Evolutionary conservation across 768 basidiomycete species (phyloP).

Genomic region (Auricularia sp.): DNA sequence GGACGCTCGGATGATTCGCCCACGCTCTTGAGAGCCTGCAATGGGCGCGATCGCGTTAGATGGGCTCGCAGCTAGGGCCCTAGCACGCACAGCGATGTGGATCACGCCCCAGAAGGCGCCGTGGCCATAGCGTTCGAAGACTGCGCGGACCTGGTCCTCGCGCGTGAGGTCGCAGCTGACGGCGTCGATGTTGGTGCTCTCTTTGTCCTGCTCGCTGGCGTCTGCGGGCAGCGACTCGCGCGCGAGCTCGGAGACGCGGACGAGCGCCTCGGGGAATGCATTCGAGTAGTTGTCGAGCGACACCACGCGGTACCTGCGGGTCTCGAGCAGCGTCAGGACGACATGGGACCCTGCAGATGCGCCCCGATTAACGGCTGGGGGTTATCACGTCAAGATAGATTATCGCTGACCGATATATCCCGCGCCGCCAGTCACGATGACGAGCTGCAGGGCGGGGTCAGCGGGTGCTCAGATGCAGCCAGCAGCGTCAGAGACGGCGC

Average conservation of each 20-base stretch:
- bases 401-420: slow-evolving; percentile 70
- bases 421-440: slow-evolving; percentile 70
- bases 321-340: slow-evolving; percentile 75
- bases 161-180: slow-evolving; percentile 67
- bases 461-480: background rate
- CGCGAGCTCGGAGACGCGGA: slow-evolving; percentile 73
- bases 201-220: slow-evolving; percentile 56
- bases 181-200: slow-evolving; percentile 64
- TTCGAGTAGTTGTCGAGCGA: slow-evolving; percentile 95
- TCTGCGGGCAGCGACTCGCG: slow-evolving; percentile 56
- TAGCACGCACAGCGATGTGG: slow-evolving; percentile 74
- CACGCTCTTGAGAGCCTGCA: slow-evolving; percentile 91
- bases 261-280: slow-evolving; percentile 66
- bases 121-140: slow-evolving; percentile 79
- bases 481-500: background rate
- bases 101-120: slow-evolving; percentile 95
- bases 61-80: background rate
- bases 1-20: slow-evolving; percentile 94
- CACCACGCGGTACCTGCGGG: slow-evolving; percentile 83
- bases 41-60: slow-evolving; percentile 1
- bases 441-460: slow-evolving; percentile 30
- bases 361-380: slow-evolving; percentile 8
- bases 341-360: slow-evolving; percentile 75
- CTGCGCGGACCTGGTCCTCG: slow-evolving; percentile 54
- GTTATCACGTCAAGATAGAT: slow-evolving; percentile 6